Percentiles rank a stretch among this genome's conserved stretches.
Conservation (phyloP, 176 grass and related monocot genomes). For the Phyllostachys edulis region DNA sequence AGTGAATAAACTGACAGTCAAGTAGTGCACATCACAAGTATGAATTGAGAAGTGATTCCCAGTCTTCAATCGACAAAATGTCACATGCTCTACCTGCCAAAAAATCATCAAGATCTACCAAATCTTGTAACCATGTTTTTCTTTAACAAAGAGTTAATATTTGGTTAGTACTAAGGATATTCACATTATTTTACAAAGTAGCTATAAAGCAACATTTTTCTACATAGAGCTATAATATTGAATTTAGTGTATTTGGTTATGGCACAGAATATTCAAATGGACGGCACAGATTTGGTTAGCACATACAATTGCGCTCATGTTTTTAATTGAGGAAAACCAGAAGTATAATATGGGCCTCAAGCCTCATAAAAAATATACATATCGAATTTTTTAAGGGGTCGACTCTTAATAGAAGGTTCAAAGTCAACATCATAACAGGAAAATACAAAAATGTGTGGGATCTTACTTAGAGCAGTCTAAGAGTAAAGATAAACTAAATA, state of each 20-base stretch:
- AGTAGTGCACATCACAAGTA: neutral
- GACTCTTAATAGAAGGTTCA: slow-evolving; percentile 4
- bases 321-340: neutral
- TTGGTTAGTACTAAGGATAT: neutral
- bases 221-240: neutral
- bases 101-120: slow-evolving; percentile 1
- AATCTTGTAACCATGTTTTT: neutral
- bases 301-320: neutral
- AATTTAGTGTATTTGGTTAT: neutral
- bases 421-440: neutral
- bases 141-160: neutral
- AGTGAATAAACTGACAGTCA: slow-evolving; percentile 7
- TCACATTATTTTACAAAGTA: neutral
- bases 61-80: neutral
- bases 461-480: neutral
- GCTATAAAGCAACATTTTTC: neutral
- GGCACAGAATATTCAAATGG: neutral
- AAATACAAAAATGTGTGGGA: neutral
- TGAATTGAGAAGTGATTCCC: neutral
- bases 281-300: neutral
- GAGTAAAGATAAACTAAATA: neutral
- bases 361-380: neutral
- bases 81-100: neutral
- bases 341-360: neutral
- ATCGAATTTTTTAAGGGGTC: neutral